Evolutionary conservation across 768 basidiomycete genomes (phyloP), one percentile per base, ranked within the genome.

Genomic region (Cystobasidium onofrii): DNA sequence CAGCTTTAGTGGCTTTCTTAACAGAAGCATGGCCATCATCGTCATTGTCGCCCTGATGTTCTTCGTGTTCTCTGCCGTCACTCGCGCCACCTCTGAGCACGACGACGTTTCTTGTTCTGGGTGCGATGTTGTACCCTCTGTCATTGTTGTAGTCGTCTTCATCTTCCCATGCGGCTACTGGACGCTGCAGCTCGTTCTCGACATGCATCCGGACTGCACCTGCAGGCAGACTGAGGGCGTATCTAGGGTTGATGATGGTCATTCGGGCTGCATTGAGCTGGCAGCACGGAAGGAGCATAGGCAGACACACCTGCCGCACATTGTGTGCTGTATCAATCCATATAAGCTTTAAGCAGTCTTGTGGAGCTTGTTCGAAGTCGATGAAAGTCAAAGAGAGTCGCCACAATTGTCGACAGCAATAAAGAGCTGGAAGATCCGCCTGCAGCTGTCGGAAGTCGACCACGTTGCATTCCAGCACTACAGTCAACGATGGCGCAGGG

Each of bases 401-500:
- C 39, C 39, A 39, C 39, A n/a, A n/a, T n/a, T n/a, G n/a, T n/a
- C n/a, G n/a, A n/a, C n/a, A n/a, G n/a, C n/a, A n/a, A n/a, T n/a
- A n/a, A n/a, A n/a, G n/a, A n/a, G n/a, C n/a, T n/a, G n/a, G n/a
- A n/a, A n/a, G n/a, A n/a, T n/a, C n/a, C n/a, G n/a, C n/a, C n/a
- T n/a, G n/a, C n/a, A n/a, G n/a, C 20, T 29, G 10, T 61, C 29
- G 31, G 29, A 39, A 23, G 31, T 31, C 57, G 17, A 27, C 36
- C 27, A 39, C 4, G 15, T 63, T 27, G 41, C 34, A 44, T 17
- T 36, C 1, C 43, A 43, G 13, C 15, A 18, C 4, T 18, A 25
- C 20, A 29, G n/a, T n/a, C n/a, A n/a, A n/a, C 39, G 1, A 71
- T 71, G 69, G 69, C 69, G n/a, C 69, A 71, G 36, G 69, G 69